These are phyloP conservation scores for Arthrobotrys iridis DNA, from an alignment of 2,329 filamentous ascomycete species.

Conservation along the genomic window DNA sequence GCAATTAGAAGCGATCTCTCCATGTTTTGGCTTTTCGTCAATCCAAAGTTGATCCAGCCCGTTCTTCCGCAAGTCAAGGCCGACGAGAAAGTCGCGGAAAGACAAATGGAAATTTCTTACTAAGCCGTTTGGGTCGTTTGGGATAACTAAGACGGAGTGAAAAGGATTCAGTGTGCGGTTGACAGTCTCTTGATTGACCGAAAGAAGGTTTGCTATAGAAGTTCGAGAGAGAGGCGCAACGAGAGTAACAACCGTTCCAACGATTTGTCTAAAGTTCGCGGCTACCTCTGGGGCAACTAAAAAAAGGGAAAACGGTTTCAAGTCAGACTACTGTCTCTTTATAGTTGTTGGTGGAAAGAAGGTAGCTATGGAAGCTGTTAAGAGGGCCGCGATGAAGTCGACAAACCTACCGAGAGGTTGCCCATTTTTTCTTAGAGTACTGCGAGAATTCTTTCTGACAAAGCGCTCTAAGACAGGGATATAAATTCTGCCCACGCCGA, in stretches of 20 bases:
- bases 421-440: no score
- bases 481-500: neutral
- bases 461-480: slow-evolving; percentile 1
- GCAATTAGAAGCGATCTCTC: neutral
- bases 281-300: no score
- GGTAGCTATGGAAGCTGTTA: no score
- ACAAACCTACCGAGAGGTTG: no score
- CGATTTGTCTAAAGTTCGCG: neutral
- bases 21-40: neutral
- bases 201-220: neutral
- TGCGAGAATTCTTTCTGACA: no score
- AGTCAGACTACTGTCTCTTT: no score
- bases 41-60: neutral
- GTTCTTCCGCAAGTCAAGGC: neutral
- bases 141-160: neutral
- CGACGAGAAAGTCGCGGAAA: neutral
- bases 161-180: neutral
- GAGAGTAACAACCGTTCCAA: neutral
- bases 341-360: no score
- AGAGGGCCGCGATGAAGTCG: no score
- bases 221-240: neutral
- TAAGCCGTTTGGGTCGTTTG: neutral
- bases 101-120: neutral
- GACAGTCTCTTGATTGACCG: neutral
- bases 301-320: no score